Base-by-base conservation (phyloP, 331 rosid species). In the Rosa hybrid region DNA sequence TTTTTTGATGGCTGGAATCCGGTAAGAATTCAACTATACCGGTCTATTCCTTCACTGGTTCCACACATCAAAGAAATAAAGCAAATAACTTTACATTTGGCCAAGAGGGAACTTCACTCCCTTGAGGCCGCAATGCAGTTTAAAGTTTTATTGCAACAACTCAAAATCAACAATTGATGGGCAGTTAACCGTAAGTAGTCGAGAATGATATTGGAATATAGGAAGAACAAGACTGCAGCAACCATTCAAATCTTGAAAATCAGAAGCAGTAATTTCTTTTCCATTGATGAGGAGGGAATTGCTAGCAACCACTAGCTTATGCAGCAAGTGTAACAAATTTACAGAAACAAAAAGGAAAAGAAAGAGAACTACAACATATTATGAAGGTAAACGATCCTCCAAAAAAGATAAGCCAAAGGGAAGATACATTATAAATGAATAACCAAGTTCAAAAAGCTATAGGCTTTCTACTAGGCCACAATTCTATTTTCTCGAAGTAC, bases 401-500 rank as follows among this genome's bases (percentile, higher is more conserved):
- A 4, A 21, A 45, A 75, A 41, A 41, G 17, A 46, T 74, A 44
- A 7, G 10, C 10, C 46, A 68, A 34, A 34, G 38, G 38, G 38
- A 34, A 34, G 38, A 34, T 34, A 2, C 0, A 34, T 0, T 34
- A 2, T 34, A 34, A 34, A 34, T 6, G 9, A 14, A 17, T 18
- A 38, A 63, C 3, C 16, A 6, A 75, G 67, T 56, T 85, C 82
- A 90, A 76, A 89, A 86, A 3, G 86, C 83, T 64, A 94, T 78
- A 9, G 85, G 86, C n/a, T 88, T 84, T 84, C 92, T 87, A 30
- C 65, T 59, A 0, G 98, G 96, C 98, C 99, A 95, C 42, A 91
- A 89, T 85, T 93, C 94, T 63, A 95, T 91, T 89, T 85, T 90
- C 62, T 84, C 80, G 6, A 95, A 92, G 91, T 87, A 95, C 85